phyloP scores from a whole-genome alignment of 345 rosid species.

The Cardamine occulta region DNA sequence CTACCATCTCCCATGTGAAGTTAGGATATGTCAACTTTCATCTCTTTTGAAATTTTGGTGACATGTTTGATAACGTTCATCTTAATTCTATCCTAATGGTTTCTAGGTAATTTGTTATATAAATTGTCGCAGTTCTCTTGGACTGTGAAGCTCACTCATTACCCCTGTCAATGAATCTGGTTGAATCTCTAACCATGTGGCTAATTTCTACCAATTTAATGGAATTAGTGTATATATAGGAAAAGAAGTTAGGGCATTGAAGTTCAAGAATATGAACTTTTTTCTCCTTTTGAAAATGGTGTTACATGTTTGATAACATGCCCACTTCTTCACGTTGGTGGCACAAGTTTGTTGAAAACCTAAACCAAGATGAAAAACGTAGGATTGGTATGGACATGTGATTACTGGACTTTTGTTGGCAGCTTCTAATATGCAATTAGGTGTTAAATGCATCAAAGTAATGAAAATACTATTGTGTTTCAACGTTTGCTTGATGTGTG shows the following conservation, averaged over 20 bases:
- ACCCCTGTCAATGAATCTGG: neutral
- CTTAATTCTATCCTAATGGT: neutral
- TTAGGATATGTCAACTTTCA: neutral
- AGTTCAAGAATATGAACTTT: neutral
- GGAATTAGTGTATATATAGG: neutral
- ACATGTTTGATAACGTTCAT: neutral
- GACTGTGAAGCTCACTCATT: neutral
- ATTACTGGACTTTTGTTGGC: neutral
- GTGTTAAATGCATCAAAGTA: neutral
- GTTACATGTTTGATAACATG: neutral
- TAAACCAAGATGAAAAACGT: neutral
- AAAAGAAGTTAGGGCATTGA: neutral
- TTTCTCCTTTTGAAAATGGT: neutral
- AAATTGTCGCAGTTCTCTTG: neutral
- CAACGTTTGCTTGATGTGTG: slow-evolving; percentile 1
- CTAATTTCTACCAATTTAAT: neutral
- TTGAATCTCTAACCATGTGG: neutral
- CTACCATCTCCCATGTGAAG: neutral
- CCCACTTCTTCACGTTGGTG: neutral
- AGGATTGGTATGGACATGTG: neutral
- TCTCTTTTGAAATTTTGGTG: neutral
- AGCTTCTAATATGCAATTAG: neutral
- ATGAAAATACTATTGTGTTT: neutral
- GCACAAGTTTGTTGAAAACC: neutral
- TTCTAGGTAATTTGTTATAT: neutral